These are phyloP conservation scores for Dactylellina haptotyla DNA, from an alignment of 2,329 filamentous ascomycete genomes.

Conservation along the genomic window DNA sequence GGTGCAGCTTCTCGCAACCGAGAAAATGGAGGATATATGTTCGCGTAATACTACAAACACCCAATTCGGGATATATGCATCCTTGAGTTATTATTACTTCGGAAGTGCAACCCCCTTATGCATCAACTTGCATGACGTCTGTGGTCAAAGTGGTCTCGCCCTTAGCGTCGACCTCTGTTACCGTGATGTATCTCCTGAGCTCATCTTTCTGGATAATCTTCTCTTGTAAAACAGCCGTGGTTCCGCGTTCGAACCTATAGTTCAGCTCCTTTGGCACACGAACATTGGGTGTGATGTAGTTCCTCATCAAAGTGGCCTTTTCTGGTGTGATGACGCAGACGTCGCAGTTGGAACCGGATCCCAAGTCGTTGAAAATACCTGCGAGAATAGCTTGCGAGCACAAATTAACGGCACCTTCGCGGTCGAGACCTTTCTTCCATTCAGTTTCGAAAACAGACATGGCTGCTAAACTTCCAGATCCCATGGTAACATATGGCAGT, in stretches of 20 bases:
- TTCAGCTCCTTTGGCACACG: slow-evolving; percentile 89
- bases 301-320: slow-evolving; percentile 88
- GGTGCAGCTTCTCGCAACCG: too few species aligned
- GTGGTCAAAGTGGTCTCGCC: slow-evolving; percentile 65
- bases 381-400: slow-evolving; percentile 88
- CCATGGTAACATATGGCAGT: slow-evolving; percentile 99
- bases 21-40: not conserved
- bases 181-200: slow-evolving; percentile 90
- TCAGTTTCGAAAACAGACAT: slow-evolving; percentile 98
- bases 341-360: slow-evolving; percentile 96
- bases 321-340: slow-evolving; percentile 94
- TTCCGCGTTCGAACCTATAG: slow-evolving; percentile 88
- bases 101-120: slow-evolving; percentile 60
- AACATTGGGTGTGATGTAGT: slow-evolving; percentile 92
- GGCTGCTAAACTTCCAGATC: slow-evolving; percentile 90
- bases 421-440: slow-evolving; percentile 82
- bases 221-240: slow-evolving; percentile 95
- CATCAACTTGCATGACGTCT: slow-evolving; percentile 72
- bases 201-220: slow-evolving; percentile 95
- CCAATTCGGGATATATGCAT: not conserved
- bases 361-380: slow-evolving; percentile 98
- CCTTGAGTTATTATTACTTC: not conserved
- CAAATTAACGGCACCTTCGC: slow-evolving; percentile 83
- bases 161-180: slow-evolving; percentile 81
- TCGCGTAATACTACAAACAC: not conserved